These are phyloP conservation scores for Phytophthora kernoviae DNA, from an alignment of 352 stramenopile species.

Conservation along the genomic window DNA sequence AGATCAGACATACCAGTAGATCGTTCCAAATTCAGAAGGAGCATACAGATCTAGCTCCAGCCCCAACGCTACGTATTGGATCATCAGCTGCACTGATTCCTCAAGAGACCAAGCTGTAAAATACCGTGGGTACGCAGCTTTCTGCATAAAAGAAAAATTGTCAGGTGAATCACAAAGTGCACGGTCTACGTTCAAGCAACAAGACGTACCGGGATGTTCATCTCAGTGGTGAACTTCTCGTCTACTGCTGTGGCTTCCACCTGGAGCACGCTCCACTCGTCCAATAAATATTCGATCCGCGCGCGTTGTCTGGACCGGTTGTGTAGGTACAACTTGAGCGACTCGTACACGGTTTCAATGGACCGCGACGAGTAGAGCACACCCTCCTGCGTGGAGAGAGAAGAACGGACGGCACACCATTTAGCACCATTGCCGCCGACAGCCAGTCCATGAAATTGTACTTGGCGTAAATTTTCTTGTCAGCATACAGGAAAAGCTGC, in stretches of 20 bases:
- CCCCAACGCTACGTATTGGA: slow-evolving; percentile 77
- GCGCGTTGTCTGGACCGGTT: slow-evolving; percentile 82
- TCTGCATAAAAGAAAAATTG: slow-evolving; percentile 35
- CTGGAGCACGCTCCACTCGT: slow-evolving; percentile 82
- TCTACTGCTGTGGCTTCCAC: slow-evolving; percentile 73
- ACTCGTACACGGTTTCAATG: slow-evolving; percentile 88
- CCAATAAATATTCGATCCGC: slow-evolving; percentile 80
- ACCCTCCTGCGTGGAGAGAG: slow-evolving; percentile 86
- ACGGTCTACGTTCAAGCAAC: background rate
- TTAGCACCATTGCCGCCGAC: slow-evolving; percentile 79
- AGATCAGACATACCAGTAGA: slow-evolving; percentile 66
- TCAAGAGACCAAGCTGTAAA: slow-evolving; percentile 87
- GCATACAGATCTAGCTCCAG: slow-evolving; percentile 82
- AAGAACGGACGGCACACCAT: slow-evolving; percentile 79
- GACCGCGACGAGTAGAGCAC: slow-evolving; percentile 74
- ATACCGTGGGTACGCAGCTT: slow-evolving; percentile 77
- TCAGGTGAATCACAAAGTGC: background rate
- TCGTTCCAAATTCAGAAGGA: slow-evolving; percentile 67
- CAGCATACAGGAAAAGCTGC: slow-evolving; percentile 83
- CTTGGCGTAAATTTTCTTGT: slow-evolving; percentile 86
- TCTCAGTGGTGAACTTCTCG: slow-evolving; percentile 82
- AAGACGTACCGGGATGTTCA: slow-evolving; percentile 75
- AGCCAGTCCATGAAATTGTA: slow-evolving; percentile 89
- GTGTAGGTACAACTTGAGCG: slow-evolving; percentile 79
- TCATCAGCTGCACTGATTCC: slow-evolving; percentile 74